These are phyloP conservation scores for Sporothrix mexicana DNA, from an alignment of 2,329 filamentous ascomycete genomes.

Conservation along the genomic window DNA sequence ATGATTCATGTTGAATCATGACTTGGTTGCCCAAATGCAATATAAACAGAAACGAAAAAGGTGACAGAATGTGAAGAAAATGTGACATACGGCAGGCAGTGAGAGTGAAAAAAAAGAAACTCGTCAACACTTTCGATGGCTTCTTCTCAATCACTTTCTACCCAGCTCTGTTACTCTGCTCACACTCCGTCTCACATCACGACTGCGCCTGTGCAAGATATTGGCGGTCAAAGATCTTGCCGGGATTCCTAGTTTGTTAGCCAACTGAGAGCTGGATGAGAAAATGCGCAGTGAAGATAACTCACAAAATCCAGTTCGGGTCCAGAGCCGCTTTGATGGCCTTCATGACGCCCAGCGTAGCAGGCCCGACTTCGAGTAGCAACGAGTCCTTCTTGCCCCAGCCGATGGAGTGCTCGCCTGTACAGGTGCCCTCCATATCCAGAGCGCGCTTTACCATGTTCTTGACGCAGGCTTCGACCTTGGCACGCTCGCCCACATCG, in stretches of 20 bases:
- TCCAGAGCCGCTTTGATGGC: constrained; percentile 83
- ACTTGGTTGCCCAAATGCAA: constrained; percentile 25
- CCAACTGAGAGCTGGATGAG: background rate
- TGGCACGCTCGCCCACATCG: constrained; percentile 71
- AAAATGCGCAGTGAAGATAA: background rate
- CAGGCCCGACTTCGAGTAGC: constrained; percentile 76
- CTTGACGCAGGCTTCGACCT: constrained; percentile 81
- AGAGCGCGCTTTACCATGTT: constrained; percentile 90
- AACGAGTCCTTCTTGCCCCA: constrained; percentile 85
- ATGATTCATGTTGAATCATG: background rate
- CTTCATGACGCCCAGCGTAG: constrained; percentile 84
- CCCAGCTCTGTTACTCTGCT: too few relatives aligned
- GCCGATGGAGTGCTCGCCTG: constrained; percentile 85
- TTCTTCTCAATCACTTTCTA: background rate
- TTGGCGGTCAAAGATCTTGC: constrained; percentile 81
- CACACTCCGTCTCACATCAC: background rate
- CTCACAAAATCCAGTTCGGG: constrained; percentile 77
- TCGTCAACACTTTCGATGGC: background rate
- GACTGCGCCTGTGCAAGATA: background rate
- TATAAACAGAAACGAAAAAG: background rate
- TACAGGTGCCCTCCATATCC: constrained; percentile 93
- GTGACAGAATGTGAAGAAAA: background rate
- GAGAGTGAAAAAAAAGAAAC: background rate
- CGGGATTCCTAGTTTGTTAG: constrained; percentile 65
- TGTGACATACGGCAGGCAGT: too few relatives aligned